A percentile compares a stretch with the other conserved stretches of the same genome.
Conservation (phyloP, 148 eudicot species). For the Rhododendron mucronatum region DNA sequence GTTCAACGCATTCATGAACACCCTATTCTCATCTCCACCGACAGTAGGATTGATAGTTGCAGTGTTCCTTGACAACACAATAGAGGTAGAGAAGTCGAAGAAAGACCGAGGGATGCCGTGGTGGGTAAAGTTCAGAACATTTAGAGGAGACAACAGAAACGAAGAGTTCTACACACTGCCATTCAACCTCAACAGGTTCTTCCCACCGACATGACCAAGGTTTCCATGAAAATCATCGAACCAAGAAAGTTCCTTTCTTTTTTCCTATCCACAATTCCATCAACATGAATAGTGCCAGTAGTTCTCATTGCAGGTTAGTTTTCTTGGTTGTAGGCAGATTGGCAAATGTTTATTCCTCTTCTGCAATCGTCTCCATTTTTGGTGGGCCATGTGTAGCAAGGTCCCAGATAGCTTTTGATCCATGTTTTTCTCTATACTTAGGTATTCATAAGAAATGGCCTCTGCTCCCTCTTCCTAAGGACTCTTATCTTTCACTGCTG, state of each 20-base stretch:
- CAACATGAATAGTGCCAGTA: constrained; percentile 4
- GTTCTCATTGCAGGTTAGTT: not conserved
- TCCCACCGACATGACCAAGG: constrained; percentile 68
- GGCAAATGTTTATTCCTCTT: constrained; percentile 11
- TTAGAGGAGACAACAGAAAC: constrained; percentile 88
- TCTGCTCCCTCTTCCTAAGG: not conserved
- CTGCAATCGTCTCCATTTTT: constrained; percentile 14
- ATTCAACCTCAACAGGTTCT: constrained; percentile 95
- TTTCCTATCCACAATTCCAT: not conserved
- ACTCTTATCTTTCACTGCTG: not conserved
- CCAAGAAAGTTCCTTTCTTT: not conserved
- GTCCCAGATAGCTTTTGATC: constrained; percentile 19
- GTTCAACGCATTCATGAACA: constrained; percentile 90
- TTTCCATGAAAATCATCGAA: not conserved
- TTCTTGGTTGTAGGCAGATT: not conserved
- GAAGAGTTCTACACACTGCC: constrained; percentile 98
- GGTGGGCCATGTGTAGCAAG: constrained; percentile 22
- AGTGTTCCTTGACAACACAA: constrained; percentile 89
- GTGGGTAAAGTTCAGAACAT: constrained; percentile 98
- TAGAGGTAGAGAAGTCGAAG: constrained; percentile 89
- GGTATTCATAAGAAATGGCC: constrained; percentile 9
- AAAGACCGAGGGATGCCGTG: constrained; percentile 98
- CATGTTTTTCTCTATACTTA: constrained; percentile 9
- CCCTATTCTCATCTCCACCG: constrained; percentile 85
- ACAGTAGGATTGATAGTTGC: constrained; percentile 84